A percentile compares a stretch with the other conserved stretches of the same genome.
phyloP scores from a whole-genome alignment of 441 rosid genomes.

The Populus tomentosa region DNA sequence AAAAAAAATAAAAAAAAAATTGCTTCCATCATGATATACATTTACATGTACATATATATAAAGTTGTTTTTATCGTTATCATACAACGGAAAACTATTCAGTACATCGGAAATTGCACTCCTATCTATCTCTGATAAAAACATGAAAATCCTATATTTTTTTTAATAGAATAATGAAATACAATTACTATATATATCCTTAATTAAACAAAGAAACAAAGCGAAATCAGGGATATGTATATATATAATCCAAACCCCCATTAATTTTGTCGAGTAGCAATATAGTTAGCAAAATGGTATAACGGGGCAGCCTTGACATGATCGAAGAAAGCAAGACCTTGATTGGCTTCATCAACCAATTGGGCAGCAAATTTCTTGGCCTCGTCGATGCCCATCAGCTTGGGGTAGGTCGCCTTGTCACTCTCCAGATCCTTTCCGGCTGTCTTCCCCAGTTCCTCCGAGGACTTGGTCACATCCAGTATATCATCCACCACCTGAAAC shows the following conservation, averaged over 20 bases:
- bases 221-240: too few relatives aligned
- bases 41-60: too few relatives aligned
- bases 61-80: too few relatives aligned
- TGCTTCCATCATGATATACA: too few relatives aligned
- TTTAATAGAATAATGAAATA: too few relatives aligned
- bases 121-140: too few relatives aligned
- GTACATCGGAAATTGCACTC: too few relatives aligned
- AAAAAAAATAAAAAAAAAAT: too few relatives aligned
- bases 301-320: conserved; percentile 63
- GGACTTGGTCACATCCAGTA: conserved; percentile 75
- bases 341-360: conserved; percentile 60
- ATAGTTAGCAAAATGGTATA: conserved; percentile 67
- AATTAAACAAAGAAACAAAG: too few relatives aligned
- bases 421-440: conserved; percentile 73
- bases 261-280: conserved; percentile 73
- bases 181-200: too few relatives aligned
- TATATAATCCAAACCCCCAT: neutral
- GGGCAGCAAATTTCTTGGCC: conserved; percentile 60
- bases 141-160: too few relatives aligned
- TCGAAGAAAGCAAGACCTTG: conserved; percentile 59
- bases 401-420: conserved; percentile 64
- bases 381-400: conserved; percentile 77
- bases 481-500: conserved; percentile 86
- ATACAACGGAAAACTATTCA: too few relatives aligned
- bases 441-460: conserved; percentile 78